These are phyloP conservation scores for Podaxis sp. DNA, from an alignment of 768 basidiomycete genomes.

Conservation along the genomic window DNA sequence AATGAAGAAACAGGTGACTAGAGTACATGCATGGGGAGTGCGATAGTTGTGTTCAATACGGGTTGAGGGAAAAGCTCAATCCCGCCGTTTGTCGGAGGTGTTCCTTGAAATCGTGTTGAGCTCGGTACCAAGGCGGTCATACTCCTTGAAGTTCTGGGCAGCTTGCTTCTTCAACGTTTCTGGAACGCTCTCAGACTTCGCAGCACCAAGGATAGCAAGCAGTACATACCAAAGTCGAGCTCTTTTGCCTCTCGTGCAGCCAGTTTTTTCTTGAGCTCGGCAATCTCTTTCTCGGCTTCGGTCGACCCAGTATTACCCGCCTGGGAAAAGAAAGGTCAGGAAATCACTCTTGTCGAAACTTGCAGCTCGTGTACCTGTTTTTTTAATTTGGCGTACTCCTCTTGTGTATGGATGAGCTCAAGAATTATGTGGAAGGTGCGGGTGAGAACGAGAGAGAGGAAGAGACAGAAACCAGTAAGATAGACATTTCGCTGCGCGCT, in stretches of 20 bases:
- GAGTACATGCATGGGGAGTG: not conserved
- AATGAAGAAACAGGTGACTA: not conserved
- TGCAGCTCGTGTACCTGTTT: conserved; percentile 36
- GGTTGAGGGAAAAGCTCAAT: conserved; percentile 32
- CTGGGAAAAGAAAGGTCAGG: conserved; percentile 10
- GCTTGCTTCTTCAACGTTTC: conserved; percentile 85
- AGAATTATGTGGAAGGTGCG: conserved; percentile 91
- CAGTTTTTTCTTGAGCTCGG: conserved; percentile 67
- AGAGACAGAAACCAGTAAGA: conserved; percentile 89
- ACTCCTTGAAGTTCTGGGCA: conserved; percentile 72
- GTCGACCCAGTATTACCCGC: conserved; percentile 22
- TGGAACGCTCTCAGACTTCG: conserved; percentile 23
- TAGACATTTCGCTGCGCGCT: conserved; percentile 91
- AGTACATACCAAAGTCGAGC: conserved; percentile 60
- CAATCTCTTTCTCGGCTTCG: conserved; percentile 55
- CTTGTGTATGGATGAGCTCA: conserved; percentile 88
- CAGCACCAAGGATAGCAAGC: not conserved
- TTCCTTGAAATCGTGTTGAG: conserved; percentile 69
- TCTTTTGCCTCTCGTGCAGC: conserved; percentile 54
- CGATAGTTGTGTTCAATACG: not conserved
- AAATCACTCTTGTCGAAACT: not conserved
- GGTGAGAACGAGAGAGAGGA: conserved; percentile 93
- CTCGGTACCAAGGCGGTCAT: conserved; percentile 77
- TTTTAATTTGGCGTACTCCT: conserved; percentile 84
- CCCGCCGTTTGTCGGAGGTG: conserved; percentile 58